phyloP scores from a whole-genome alignment of 2,329 filamentous ascomycete species.

The Neocucurbitaria cava region DNA sequence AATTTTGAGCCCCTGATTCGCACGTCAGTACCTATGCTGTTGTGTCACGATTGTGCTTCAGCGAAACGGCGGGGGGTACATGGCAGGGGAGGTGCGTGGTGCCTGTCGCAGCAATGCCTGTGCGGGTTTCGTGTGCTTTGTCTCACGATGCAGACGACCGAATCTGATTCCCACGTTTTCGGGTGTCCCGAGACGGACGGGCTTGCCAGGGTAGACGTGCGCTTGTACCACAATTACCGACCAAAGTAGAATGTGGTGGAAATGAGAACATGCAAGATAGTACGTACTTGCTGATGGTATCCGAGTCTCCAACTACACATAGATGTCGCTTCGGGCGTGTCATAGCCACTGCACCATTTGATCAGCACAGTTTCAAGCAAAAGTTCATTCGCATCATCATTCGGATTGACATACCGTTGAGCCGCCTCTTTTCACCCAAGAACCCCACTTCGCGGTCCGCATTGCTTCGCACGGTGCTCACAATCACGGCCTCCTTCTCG shows the following conservation, averaged over 20 bases:
- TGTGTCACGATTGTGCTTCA: conserved; percentile 10
- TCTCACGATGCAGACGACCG: conserved; percentile 14
- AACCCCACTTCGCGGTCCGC: conserved; percentile 88
- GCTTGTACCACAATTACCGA: conserved; percentile 3
- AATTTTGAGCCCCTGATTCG: conserved; percentile 77
- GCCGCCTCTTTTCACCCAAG: conserved; percentile 83
- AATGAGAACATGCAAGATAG: conserved; percentile 31
- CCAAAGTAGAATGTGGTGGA: conserved; percentile 1
- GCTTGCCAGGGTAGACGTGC: neutral
- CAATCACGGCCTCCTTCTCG: conserved; percentile 93
- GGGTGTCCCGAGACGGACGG: conserved; percentile 2
- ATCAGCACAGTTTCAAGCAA: conserved; percentile 15
- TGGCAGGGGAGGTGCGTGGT: conserved; percentile 15
- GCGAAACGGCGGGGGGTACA: conserved; percentile 8
- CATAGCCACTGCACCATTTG: conserved; percentile 77
- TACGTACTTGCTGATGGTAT: conserved; percentile 86
- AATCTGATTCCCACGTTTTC: conserved; percentile 17
- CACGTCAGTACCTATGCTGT: conserved; percentile 22
- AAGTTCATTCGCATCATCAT: neutral
- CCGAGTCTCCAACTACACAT: conserved; percentile 90
- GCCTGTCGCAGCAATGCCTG: neutral
- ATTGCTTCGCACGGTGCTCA: conserved; percentile 95
- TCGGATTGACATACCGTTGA: conserved; percentile 73
- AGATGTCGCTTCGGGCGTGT: conserved; percentile 90
- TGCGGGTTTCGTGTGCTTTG: conserved; percentile 22